A percentile compares a stretch with the other conserved stretches of the same genome.
Evolutionary conservation across 441 rosid species (phyloP).

Genomic region (Kokia cookei): DNA sequence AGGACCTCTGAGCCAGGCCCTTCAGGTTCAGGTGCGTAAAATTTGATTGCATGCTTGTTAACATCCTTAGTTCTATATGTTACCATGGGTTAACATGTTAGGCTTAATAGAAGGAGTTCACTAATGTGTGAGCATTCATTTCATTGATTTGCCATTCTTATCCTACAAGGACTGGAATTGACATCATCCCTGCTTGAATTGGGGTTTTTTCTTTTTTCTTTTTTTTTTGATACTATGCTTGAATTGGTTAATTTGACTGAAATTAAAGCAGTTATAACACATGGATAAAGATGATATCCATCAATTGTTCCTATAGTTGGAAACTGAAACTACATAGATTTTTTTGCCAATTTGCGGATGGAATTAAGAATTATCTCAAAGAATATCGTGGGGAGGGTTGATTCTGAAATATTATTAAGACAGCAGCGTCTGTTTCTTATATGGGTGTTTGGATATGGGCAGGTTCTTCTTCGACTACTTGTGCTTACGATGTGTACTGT

Average conservation of each 20-base stretch:
- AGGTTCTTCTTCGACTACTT: constrained; percentile 35
- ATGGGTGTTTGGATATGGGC: constrained; percentile 16
- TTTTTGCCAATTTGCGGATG: neutral
- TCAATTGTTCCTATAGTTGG: neutral
- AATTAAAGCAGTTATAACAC: neutral
- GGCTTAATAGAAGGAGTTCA: neutral
- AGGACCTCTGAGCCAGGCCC: constrained; percentile 28
- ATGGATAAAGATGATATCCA: neutral
- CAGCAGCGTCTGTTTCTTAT: constrained; percentile 1
- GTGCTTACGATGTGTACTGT: constrained; percentile 60
- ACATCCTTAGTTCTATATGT: neutral
- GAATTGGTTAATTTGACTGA: neutral
- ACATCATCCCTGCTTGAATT: neutral
- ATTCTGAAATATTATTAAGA: neutral
- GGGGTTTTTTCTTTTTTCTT: too few relatives aligned
- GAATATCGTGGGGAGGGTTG: neutral
- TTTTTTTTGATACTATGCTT: neutral
- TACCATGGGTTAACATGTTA: neutral
- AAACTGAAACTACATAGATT: neutral
- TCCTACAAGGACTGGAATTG: neutral
- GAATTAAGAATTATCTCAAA: neutral
- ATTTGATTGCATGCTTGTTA: neutral
- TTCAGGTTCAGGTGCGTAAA: constrained; percentile 26
- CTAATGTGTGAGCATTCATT: neutral
- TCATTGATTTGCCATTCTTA: neutral